A percentile compares a stretch with the other conserved stretches of the same genome.
These are phyloP conservation scores for Lepidium campestre DNA, from an alignment of 441 rosid genomes.

Conservation along the genomic window DNA sequence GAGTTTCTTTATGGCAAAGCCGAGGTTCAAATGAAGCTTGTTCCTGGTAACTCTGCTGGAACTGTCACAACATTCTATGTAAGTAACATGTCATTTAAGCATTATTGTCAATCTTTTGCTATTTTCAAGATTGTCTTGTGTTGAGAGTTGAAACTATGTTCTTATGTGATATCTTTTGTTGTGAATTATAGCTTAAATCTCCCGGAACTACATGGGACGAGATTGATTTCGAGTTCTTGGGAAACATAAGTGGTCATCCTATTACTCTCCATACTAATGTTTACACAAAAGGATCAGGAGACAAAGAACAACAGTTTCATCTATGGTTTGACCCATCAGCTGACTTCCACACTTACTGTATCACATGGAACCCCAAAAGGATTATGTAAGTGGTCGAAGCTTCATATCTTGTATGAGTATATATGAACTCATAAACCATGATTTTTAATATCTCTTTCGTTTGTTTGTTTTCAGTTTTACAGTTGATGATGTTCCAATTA, in stretches of 20 bases:
- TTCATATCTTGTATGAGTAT: background rate
- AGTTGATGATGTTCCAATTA: conserved; percentile 22
- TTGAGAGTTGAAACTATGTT: background rate
- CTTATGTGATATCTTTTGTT: background rate
- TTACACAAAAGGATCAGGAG: conserved; percentile 50
- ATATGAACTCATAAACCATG: background rate
- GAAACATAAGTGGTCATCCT: conserved; percentile 57
- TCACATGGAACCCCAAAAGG: conserved; percentile 55
- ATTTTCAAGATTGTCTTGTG: background rate
- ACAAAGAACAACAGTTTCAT: conserved; percentile 63
- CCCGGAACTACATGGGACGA: conserved; percentile 47
- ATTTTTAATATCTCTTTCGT: background rate
- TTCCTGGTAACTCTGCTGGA: conserved; percentile 52
- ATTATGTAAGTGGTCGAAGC: conserved; percentile 50
- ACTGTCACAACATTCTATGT: conserved; percentile 51
- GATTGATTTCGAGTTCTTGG: conserved; percentile 58
- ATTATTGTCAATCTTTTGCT: background rate
- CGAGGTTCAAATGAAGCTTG: conserved; percentile 44
- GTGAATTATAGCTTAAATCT: conserved; percentile 37
- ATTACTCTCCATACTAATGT: conserved; percentile 67
- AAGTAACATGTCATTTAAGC: background rate
- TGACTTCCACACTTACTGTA: conserved; percentile 58
- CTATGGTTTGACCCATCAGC: conserved; percentile 67
- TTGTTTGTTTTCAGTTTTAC: conserved; percentile 15
- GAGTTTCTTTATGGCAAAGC: conserved; percentile 40